Evolutionary conservation across 2,329 filamentous ascomycete species (phyloP).

Genomic region (Cercospora beticola): DNA sequence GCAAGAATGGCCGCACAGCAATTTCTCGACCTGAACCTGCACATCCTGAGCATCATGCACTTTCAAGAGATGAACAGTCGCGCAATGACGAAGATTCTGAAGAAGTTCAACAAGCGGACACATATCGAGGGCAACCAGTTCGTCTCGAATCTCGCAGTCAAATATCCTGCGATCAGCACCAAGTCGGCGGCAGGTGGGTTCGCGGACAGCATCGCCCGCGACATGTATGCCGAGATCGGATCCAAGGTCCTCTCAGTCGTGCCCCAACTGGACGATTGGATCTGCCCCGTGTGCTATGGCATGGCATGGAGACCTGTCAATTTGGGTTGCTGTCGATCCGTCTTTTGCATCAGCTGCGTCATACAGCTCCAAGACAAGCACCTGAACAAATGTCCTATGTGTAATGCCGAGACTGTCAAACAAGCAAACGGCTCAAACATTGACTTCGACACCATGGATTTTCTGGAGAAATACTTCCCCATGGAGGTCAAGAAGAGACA

Average conservation of each 20-base stretch:
- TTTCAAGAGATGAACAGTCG: slow-evolving; percentile 82
- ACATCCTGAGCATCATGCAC: slow-evolving; percentile 74
- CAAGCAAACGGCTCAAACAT: slow-evolving; percentile 66
- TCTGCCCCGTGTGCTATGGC: slow-evolving; percentile 75
- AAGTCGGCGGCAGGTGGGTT: slow-evolving; percentile 63
- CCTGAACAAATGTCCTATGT: slow-evolving; percentile 72
- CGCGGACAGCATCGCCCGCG: slow-evolving; percentile 67
- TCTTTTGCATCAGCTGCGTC: slow-evolving; percentile 82
- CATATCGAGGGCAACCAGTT: slow-evolving; percentile 57
- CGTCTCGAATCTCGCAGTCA: slow-evolving; percentile 27
- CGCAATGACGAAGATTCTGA: slow-evolving; percentile 79
- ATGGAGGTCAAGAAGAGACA: slow-evolving; percentile 64
- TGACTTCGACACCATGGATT: slow-evolving; percentile 66
- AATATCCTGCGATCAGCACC: slow-evolving; percentile 33
- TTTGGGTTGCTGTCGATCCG: slow-evolving; percentile 66
- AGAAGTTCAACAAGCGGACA: slow-evolving; percentile 90
- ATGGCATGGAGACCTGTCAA: slow-evolving; percentile 81
- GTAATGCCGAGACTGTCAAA: slow-evolving; percentile 69
- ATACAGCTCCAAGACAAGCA: slow-evolving; percentile 72
- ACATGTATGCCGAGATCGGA: slow-evolving; percentile 72
- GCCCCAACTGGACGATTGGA: slow-evolving; percentile 80
- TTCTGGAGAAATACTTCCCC: slow-evolving; percentile 74
- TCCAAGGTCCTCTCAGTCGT: slow-evolving; percentile 70
- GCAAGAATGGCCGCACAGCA: slow-evolving; percentile 64
- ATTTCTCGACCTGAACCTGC: slow-evolving; percentile 71